Base-by-base conservation (phyloP, 331 rosid species). In the Spiraea crenata region DNA sequence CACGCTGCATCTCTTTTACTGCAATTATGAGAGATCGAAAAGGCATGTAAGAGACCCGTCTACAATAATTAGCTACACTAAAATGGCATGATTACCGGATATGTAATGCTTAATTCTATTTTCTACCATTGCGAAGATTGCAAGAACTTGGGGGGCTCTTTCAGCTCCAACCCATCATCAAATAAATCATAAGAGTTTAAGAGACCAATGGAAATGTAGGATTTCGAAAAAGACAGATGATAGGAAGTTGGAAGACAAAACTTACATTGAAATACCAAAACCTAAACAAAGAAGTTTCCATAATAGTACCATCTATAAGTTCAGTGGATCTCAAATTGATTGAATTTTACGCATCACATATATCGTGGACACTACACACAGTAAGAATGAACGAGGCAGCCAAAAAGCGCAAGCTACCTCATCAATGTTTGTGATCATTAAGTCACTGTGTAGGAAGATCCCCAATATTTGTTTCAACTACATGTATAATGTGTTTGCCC, bases 1-100 rank as follows among this genome's bases (percentile, higher is more conserved):
- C 96, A 48, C 92, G 87, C 82, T 93, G 89, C 73, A 93, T 77
- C 86, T 93, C 97, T 87, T 84, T 88, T 12, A 90, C 98, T 90
- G 93, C 45, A 70, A 75, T 31, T 48, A 80, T 13, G 57, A 49
- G 38, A 67, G 34, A 51, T 51, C 20, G 37, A 67, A 57, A 45
- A 13, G 46, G 55, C 37, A 57, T 34, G 45, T 45, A 12, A 45
- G 57, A 34, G 25, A 39, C 31, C 31, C 31, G 31, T 25, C 31
- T 25, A 25, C 31, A 51, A 51, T 38, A 55, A 1, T 37, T 50
- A 11, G 7, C 15, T 2, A 39, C 46, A n/a, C 6, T 19, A 9
- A 19, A 42, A 8, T 19, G 15, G 13, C 44, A 20, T 7, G 51
- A 41, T 58, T 42, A 51, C 49, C 73, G 54, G 9, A 31, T 44